Evolutionary conservation across 1,139 yeast species (phyloP).

Genomic region (Diutina ranongensis): DNA sequence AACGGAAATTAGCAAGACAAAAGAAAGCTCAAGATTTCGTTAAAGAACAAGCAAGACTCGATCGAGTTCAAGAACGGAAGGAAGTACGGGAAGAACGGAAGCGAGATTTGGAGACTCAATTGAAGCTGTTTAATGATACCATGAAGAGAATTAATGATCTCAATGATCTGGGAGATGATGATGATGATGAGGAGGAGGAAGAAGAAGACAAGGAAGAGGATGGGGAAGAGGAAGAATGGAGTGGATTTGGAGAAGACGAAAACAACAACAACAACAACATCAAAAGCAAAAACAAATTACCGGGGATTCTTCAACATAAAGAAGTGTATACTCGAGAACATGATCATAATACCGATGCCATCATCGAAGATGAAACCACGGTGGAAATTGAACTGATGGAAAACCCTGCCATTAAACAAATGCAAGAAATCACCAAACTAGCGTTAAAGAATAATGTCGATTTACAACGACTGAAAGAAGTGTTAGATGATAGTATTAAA

Average conservation of each 20-base stretch:
- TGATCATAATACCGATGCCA: conserved; percentile 28
- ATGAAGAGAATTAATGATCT: conserved; percentile 14
- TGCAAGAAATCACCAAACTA: conserved; percentile 33
- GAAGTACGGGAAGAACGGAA: conserved; percentile 59
- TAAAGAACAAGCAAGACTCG: conserved; percentile 66
- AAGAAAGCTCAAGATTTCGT: conserved; percentile 70
- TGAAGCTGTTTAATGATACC: conserved; percentile 46
- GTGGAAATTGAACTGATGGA: conserved; percentile 50
- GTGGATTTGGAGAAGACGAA: conserved; percentile 11
- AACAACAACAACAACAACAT: too few species aligned
- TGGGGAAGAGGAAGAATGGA: conserved; percentile 8
- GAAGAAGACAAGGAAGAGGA: conserved; percentile 8
- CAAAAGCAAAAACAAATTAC: conserved; percentile 11
- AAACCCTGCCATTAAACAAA: conserved; percentile 28
- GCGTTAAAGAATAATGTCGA: conserved; percentile 58
- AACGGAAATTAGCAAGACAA: conserved; percentile 78
- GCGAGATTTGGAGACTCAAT: conserved; percentile 49
- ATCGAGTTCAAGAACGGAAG: conserved; percentile 67
- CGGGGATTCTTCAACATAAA: conserved; percentile 30
- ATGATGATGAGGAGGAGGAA: conserved; percentile 19
- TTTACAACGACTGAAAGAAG: conserved; percentile 44
- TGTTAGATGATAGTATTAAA: conserved; percentile 51
- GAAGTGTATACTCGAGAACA: conserved; percentile 38
- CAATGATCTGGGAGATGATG: conserved; percentile 21
- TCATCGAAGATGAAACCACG: conserved; percentile 42